phyloP scores from a whole-genome alignment of 2,329 filamentous ascomycete species.

The Fusarium vanettenii region DNA sequence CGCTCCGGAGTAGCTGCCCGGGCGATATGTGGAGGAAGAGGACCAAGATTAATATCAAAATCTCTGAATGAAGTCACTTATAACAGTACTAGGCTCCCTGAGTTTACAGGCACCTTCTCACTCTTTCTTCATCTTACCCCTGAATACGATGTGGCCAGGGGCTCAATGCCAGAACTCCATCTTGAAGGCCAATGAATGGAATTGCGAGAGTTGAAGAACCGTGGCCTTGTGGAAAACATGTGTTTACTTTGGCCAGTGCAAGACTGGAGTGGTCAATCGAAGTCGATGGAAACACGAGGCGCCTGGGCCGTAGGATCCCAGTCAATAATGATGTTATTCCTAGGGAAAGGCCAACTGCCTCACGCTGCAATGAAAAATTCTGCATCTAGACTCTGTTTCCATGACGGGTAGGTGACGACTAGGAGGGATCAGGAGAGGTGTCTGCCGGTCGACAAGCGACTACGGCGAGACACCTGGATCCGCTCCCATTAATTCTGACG shows the following conservation, averaged over 20 bases:
- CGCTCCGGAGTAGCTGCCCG: not conserved
- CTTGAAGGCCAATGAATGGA: not conserved
- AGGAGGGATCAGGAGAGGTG: not conserved
- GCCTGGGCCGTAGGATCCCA: not conserved
- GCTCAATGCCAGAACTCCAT: not conserved
- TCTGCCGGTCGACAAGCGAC: not conserved
- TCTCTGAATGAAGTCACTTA: not conserved
- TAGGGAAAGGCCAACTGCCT: not conserved
- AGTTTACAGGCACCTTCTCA: not conserved
- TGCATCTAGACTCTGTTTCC: not conserved
- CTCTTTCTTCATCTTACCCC: not conserved
- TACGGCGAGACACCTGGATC: not conserved
- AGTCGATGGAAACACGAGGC: not conserved
- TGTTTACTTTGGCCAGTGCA: not conserved
- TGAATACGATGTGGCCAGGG: not conserved
- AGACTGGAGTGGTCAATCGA: not conserved
- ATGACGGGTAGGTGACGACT: not conserved
- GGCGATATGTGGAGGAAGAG: not conserved
- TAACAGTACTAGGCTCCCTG: not conserved
- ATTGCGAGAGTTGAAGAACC: not conserved
- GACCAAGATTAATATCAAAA: not conserved
- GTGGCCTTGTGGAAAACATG: not conserved
- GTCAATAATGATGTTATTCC: not conserved
- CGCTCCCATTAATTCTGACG: constrained; percentile 9
- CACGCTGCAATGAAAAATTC: accelerated